These are phyloP conservation scores for Agaricus subrufescens DNA, from an alignment of 768 basidiomycete genomes.

Conservation along the genomic window DNA sequence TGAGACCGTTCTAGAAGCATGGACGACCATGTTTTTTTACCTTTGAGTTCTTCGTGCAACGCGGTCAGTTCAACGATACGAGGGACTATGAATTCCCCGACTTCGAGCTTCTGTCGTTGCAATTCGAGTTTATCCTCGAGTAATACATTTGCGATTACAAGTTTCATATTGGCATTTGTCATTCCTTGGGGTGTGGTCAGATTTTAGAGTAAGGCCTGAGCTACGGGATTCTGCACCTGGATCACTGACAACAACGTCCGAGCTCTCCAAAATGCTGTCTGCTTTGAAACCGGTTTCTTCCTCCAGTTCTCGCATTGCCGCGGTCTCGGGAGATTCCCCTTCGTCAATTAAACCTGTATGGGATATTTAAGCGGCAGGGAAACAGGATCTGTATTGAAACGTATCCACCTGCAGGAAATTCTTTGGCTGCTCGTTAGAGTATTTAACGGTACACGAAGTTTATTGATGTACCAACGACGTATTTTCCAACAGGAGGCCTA, in stretches of 20 bases:
- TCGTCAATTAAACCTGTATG: slow-evolving; percentile 74
- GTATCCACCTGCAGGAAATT: slow-evolving; percentile 32
- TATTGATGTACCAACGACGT: slow-evolving; percentile 54
- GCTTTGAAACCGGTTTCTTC: slow-evolving; percentile 92
- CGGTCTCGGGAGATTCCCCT: slow-evolving; percentile 72
- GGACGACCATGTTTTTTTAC: slow-evolving; percentile 36
- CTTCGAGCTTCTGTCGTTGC: slow-evolving; percentile 73
- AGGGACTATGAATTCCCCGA: slow-evolving; percentile 81
- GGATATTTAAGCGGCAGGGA: background rate
- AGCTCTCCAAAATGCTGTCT: slow-evolving; percentile 53
- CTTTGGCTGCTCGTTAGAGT: slow-evolving; percentile 14
- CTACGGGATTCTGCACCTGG: slow-evolving; percentile 46
- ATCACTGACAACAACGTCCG: slow-evolving; percentile 60
- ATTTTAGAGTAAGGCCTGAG: background rate
- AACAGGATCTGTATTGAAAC: background rate
- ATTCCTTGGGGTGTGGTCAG: slow-evolving; percentile 54
- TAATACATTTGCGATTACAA: slow-evolving; percentile 66
- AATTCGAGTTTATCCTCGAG: slow-evolving; percentile 63
- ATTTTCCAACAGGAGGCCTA: slow-evolving; percentile 78
- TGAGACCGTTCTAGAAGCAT: background rate
- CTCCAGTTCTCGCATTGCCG: slow-evolving; percentile 83
- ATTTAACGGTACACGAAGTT: background rate
- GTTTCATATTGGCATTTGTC: slow-evolving; percentile 91
- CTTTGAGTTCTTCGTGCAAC: slow-evolving; percentile 59
- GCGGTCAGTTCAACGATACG: slow-evolving; percentile 65